These are phyloP conservation scores for Penicillium brasilianum DNA, from an alignment of 2,329 filamentous ascomycete genomes.

Conservation along the genomic window DNA sequence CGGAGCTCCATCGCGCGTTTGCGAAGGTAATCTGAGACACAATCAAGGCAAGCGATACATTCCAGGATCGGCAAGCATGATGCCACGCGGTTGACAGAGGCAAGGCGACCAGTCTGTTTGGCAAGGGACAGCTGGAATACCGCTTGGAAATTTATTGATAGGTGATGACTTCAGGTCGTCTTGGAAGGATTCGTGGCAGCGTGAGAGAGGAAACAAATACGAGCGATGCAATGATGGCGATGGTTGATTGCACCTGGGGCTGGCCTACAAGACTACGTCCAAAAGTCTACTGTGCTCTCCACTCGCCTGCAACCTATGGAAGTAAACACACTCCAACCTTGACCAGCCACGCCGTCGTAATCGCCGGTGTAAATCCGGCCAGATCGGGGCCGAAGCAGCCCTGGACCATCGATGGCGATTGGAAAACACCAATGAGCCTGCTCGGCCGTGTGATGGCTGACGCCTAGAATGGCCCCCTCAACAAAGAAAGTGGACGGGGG, in stretches of 20 bases:
- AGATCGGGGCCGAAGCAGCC: background rate
- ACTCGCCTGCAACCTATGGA: background rate
- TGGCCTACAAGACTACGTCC: background rate
- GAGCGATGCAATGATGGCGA: background rate
- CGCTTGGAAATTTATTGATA: background rate
- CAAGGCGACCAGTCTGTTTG: background rate
- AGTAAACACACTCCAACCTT: slow-evolving; percentile 7
- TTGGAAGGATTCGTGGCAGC: background rate
- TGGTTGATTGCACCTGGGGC: background rate
- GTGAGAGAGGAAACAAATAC: background rate
- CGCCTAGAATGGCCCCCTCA: slow-evolving; percentile 16
- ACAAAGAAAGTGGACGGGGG: slow-evolving; percentile 15
- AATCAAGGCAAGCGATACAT: slow-evolving; percentile 29
- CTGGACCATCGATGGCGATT: background rate
- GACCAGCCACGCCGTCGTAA: background rate
- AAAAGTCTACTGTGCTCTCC: background rate
- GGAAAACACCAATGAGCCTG: slow-evolving; percentile 20
- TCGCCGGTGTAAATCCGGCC: slow-evolving; percentile 6
- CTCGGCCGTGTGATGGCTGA: background rate
- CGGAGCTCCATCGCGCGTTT: slow-evolving; percentile 22
- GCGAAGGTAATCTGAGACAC: slow-evolving; percentile 31
- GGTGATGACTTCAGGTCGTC: background rate
- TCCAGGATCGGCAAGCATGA: slow-evolving; percentile 34
- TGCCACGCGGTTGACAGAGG: slow-evolving; percentile 29
- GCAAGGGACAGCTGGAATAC: background rate